A percentile compares a stretch with the other conserved stretches of the same genome.
These are phyloP conservation scores for Inonotus obliquus DNA, from an alignment of 1,284 basidiomycete genomes.

Conservation along the genomic window DNA sequence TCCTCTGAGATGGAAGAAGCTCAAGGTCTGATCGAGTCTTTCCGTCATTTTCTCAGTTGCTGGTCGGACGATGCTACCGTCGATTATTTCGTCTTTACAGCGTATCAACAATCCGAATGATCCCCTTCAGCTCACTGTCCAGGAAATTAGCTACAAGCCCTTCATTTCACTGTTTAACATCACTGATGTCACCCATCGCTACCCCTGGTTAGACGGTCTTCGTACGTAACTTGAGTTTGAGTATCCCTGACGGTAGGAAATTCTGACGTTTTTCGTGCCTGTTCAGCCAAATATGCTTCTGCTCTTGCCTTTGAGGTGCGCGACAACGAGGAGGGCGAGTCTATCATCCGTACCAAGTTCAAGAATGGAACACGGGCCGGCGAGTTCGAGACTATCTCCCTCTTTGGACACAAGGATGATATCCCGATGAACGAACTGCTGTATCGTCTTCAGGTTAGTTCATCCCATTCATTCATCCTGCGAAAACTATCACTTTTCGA, in stretches of 20 bases:
- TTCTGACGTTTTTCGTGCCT: conserved; percentile 6
- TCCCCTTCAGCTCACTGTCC: conserved; percentile 68
- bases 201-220: conserved; percentile 58
- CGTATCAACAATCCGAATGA: conserved; percentile 74
- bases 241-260: neutral
- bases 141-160: conserved; percentile 79
- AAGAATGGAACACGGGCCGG: conserved; percentile 64
- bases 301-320: conserved; percentile 77
- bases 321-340: conserved; percentile 65
- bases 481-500: neutral
- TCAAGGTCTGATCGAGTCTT: neutral
- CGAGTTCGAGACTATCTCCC: conserved; percentile 57
- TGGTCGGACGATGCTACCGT: conserved; percentile 70
- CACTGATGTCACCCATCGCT: conserved; percentile 51
- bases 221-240: conserved; percentile 40
- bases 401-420: conserved; percentile 63
- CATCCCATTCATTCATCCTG: neutral
- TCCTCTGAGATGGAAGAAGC: neutral
- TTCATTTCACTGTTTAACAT: conserved; percentile 85
- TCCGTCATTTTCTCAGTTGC: conserved; percentile 48
- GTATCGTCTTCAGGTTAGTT: conserved; percentile 63
- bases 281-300: conserved; percentile 72
- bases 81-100: conserved; percentile 64
- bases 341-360: conserved; percentile 79
- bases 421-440: conserved; percentile 77